Conservation (phyloP, 2,329 filamentous ascomycete species). For the Pyrenophora graminea region DNA sequence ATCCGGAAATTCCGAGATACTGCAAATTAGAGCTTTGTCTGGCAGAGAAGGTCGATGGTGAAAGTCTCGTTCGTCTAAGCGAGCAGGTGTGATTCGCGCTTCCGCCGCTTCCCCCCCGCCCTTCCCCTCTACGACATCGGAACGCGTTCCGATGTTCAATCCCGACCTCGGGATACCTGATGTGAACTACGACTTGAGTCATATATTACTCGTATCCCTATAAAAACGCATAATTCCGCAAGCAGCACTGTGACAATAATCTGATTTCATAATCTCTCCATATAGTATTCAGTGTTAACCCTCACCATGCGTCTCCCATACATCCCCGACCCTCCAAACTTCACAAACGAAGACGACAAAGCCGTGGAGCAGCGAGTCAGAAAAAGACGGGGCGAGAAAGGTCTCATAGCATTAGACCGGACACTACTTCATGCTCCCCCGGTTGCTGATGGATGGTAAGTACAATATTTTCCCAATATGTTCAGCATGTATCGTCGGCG, state of each 20-base stretch:
- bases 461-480: not conserved
- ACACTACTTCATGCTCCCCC: conserved; percentile 60
- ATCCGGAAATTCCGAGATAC: too few relatives aligned
- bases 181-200: too few relatives aligned
- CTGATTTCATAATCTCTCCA: not conserved
- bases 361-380: conserved; percentile 57
- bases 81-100: conserved; percentile 1
- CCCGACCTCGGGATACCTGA: conserved; percentile 1
- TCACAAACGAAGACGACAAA: conserved; percentile 53
- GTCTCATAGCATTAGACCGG: conserved; percentile 58
- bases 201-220: too few relatives aligned
- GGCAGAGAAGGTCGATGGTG: not conserved
- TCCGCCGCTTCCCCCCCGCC: not conserved
- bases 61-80: conserved; percentile 18
- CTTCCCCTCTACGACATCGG: not conserved
- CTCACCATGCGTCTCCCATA: conserved; percentile 60
- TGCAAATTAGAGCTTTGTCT: too few relatives aligned
- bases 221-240: too few relatives aligned
- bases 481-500: too few relatives aligned
- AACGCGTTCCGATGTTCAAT: conserved; percentile 13
- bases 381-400: conserved; percentile 55
- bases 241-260: too few relatives aligned
- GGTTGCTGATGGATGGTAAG: conserved; percentile 59
- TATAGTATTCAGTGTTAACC: not conserved
- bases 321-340: conserved; percentile 55